phyloP scores from a whole-genome alignment of 2,329 filamentous ascomycete species.

The Pseudogymnoascus sp. region DNA sequence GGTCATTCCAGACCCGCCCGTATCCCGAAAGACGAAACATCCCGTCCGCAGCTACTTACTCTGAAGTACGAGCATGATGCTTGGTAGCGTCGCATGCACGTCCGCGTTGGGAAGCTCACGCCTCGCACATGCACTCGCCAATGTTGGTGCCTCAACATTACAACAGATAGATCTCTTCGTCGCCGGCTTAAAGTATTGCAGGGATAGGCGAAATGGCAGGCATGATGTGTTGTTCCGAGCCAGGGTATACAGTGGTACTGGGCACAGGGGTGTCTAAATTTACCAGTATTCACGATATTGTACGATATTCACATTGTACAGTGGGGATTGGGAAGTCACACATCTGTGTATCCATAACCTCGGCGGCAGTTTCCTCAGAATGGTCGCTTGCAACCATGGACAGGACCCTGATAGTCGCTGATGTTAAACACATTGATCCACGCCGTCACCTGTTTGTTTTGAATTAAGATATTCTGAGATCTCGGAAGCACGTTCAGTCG shows the following conservation, averaged over 20 bases:
- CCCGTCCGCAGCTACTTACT: not conserved
- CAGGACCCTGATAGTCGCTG: not conserved
- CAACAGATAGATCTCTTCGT: not conserved
- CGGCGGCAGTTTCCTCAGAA: not conserved
- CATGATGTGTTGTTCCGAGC: not conserved
- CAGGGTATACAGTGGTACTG: not conserved
- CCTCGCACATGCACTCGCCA: not conserved
- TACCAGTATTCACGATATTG: not conserved
- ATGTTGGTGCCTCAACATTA: not conserved
- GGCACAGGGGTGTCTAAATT: not conserved
- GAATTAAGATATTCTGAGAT: not conserved
- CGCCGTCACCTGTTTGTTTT: not conserved
- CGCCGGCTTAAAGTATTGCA: not conserved
- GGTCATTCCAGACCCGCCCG: not conserved
- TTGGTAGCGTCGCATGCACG: not conserved
- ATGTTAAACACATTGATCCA: not conserved
- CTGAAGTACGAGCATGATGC: not conserved
- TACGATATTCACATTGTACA: not conserved
- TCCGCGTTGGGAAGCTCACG: not conserved
- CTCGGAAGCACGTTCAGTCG: not conserved
- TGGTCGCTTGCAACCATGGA: not conserved
- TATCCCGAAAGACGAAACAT: not conserved
- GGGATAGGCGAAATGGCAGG: not conserved
- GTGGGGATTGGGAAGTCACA: not conserved
- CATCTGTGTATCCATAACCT: not conserved